Evolutionary conservation across 192 early-diverging fungal species (phyloP).

Genomic region (Lobulomyces angularis): DNA sequence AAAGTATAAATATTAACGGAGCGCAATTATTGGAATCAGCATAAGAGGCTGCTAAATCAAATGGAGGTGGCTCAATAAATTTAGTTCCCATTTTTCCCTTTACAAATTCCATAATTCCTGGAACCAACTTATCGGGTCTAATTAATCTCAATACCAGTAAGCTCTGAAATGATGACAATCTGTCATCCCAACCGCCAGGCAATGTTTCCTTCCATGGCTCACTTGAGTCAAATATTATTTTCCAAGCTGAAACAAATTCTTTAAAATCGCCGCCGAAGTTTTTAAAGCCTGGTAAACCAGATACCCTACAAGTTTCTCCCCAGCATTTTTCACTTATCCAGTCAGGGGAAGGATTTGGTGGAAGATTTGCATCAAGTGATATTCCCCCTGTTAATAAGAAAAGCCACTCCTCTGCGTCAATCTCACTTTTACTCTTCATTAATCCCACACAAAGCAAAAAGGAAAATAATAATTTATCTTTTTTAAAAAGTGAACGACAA

Average conservation of each 20-base stretch:
- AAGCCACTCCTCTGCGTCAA: conserved; percentile 46
- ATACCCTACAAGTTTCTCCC: conserved; percentile 34
- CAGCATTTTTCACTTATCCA: conserved; percentile 45
- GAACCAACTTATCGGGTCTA: conserved; percentile 42
- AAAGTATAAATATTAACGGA: conserved; percentile 48
- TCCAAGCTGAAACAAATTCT: conserved; percentile 17
- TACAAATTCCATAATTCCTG: conserved; percentile 46
- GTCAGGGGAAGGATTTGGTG: conserved; percentile 36
- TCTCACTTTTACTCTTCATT: conserved; percentile 34
- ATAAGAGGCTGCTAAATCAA: conserved; percentile 40
- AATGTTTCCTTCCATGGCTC: conserved; percentile 33
- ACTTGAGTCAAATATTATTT: conserved; percentile 29
- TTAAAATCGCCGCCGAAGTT: conserved; percentile 23
- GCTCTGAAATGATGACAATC: conserved; percentile 39
- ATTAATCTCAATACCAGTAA: conserved; percentile 32
- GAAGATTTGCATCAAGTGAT: conserved; percentile 15
- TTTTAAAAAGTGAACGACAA: conserved; percentile 48
- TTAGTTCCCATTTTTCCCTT: conserved; percentile 41
- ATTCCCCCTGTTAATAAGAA: conserved; percentile 48
- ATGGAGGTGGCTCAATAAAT: conserved; percentile 48
- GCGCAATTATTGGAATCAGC: conserved; percentile 37
- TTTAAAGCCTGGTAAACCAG: conserved; percentile 29
- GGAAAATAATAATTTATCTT: conserved; percentile 50
- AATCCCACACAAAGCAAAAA: conserved; percentile 47
- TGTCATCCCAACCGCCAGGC: conserved; percentile 32